Evolutionary conservation across 2,329 filamentous ascomycete genomes (phyloP).

Genomic region (Waltergamsia citrina): DNA sequence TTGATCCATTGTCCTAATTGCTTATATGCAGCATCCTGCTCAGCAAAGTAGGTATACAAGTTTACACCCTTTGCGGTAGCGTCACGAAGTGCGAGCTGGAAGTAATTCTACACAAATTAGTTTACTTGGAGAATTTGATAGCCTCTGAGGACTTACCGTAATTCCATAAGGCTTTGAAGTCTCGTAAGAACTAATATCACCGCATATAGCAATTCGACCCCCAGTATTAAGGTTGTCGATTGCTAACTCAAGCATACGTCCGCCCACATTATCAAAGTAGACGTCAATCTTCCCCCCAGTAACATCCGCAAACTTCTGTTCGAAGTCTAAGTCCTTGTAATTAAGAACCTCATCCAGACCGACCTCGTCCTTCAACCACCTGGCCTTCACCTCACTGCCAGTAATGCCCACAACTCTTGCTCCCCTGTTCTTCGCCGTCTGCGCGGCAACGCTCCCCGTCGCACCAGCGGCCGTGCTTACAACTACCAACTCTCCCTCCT

Average conservation of each 20-base stretch:
- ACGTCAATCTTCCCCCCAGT: slow-evolving; percentile 56
- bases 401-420: slow-evolving; percentile 53
- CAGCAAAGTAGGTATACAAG: slow-evolving; percentile 54
- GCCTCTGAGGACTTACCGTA: not conserved
- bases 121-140: not conserved
- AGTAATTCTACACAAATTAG: slow-evolving; percentile 32
- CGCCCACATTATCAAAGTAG: slow-evolving; percentile 67
- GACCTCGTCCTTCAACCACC: slow-evolving; percentile 52
- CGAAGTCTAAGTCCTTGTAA: slow-evolving; percentile 57
- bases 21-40: slow-evolving; percentile 47
- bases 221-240: slow-evolving; percentile 49
- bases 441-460: slow-evolving; percentile 66
- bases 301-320: slow-evolving; percentile 46
- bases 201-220: slow-evolving; percentile 62
- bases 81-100: slow-evolving; percentile 40
- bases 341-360: slow-evolving; percentile 60
- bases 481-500: slow-evolving; percentile 64
- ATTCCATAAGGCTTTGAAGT: slow-evolving; percentile 4
- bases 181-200: slow-evolving; percentile 63
- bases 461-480: slow-evolving; percentile 71
- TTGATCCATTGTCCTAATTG: slow-evolving; percentile 57
- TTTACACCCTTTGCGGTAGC: slow-evolving; percentile 64
- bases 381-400: slow-evolving; percentile 57
- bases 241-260: slow-evolving; percentile 59
- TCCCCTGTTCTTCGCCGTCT: slow-evolving; percentile 71